A percentile compares a stretch with the other conserved stretches of the same genome.
Evolutionary conservation across 768 basidiomycete genomes (phyloP).

Genomic region (Imleria badia): DNA sequence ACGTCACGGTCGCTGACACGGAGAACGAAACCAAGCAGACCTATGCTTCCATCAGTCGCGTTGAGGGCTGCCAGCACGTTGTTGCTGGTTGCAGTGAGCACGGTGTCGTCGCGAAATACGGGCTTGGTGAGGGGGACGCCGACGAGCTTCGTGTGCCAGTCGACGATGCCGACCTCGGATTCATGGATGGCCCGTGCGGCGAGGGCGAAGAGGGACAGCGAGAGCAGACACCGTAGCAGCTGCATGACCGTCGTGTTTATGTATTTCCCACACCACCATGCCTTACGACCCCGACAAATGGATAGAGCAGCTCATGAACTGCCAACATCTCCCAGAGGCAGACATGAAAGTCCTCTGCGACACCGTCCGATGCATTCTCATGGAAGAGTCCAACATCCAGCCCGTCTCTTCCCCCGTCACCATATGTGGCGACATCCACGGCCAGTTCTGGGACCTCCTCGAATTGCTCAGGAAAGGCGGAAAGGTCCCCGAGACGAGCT

Average conservation of each 20-base stretch:
- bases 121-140: conserved; percentile 73
- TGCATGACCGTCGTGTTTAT: conserved; percentile 14
- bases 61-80: conserved; percentile 80
- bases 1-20: conserved; percentile 1
- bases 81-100: conserved; percentile 64
- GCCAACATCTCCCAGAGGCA: conserved; percentile 83
- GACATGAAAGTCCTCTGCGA: conserved; percentile 95
- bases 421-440: conserved; percentile 94
- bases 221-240: conserved; percentile 17
- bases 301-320: conserved; percentile 85
- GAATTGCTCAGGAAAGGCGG: conserved; percentile 88
- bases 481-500: conserved; percentile 82
- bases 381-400: conserved; percentile 98
- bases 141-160: conserved; percentile 82
- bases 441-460: conserved; percentile 96
- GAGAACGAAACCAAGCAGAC: conserved; percentile 38
- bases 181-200: conserved; percentile 56
- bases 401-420: conserved; percentile 95
- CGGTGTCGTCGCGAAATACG: conserved; percentile 54
- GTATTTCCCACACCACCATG: conserved; percentile 29
- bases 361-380: conserved; percentile 80
- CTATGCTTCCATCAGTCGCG: conserved; percentile 64
- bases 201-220: conserved; percentile 18
- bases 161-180: conserved; percentile 76
- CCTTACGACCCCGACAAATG: conserved; percentile 67